Evolutionary conservation across 1,139 yeast species (phyloP).

Genomic region (Protomyces inundatus): DNA sequence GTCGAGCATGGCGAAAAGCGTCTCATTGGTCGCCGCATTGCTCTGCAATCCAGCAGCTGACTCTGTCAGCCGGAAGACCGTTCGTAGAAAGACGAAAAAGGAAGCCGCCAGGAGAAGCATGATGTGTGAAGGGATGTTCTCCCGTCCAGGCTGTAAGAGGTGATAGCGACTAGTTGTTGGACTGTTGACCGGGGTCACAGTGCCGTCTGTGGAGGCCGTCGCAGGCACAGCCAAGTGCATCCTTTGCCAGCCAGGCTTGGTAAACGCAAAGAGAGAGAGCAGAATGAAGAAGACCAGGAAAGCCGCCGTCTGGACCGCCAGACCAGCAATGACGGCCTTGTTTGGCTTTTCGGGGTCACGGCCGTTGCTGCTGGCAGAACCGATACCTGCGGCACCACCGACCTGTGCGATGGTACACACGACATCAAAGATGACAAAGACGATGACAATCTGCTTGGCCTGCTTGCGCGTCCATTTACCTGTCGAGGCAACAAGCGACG

Average conservation of each 20-base stretch:
- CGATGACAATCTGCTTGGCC: background rate
- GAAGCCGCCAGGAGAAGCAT: background rate
- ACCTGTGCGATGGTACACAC: background rate
- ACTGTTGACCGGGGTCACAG: background rate
- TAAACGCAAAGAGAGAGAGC: background rate
- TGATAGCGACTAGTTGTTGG: background rate
- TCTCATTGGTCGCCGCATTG: background rate
- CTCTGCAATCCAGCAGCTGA: background rate
- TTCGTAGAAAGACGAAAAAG: background rate
- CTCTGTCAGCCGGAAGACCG: conserved; percentile 1
- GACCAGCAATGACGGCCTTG: background rate
- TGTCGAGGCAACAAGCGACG: background rate
- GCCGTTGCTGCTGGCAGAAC: background rate
- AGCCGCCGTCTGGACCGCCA: background rate
- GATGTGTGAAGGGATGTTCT: background rate
- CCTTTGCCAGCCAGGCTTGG: background rate
- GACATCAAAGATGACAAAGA: background rate
- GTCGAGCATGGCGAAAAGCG: conserved; percentile 5
- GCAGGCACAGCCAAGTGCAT: background rate
- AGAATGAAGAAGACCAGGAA: background rate
- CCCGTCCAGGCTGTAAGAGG: background rate
- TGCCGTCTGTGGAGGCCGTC: background rate
- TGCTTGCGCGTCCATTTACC: background rate
- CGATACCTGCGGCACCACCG: background rate
- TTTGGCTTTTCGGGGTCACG: background rate